phyloP scores from a whole-genome alignment of 345 rosid species.

The Gossypium sturtianum region DNA sequence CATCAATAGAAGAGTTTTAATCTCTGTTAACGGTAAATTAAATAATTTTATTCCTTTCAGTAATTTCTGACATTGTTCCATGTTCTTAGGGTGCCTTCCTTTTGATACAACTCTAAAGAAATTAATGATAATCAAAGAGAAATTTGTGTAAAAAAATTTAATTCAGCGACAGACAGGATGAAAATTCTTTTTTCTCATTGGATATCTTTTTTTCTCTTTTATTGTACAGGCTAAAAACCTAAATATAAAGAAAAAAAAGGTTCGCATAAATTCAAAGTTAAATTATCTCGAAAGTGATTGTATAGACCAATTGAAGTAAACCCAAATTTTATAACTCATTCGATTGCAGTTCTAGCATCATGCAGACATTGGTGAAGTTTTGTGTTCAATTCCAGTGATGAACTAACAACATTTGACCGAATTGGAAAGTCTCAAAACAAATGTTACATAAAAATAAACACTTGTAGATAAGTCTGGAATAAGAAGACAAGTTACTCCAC shows the following conservation, averaged over 20 bases:
- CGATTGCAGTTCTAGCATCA: not conserved
- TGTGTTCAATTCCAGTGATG: not conserved
- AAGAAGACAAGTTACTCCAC: constrained; percentile 41
- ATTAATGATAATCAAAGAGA: not conserved
- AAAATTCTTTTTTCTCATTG: too few species aligned
- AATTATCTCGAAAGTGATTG: not conserved
- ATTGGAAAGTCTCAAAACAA: not conserved
- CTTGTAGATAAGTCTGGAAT: not conserved
- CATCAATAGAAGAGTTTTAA: not conserved
- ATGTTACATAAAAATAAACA: constrained; percentile 1
- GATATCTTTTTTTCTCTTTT: too few species aligned
- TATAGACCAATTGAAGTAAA: not conserved
- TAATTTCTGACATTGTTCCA: not conserved
- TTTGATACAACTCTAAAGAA: not conserved
- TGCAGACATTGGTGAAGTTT: not conserved
- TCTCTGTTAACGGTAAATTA: not conserved
- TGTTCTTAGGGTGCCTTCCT: not conserved
- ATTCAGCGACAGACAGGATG: not conserved
- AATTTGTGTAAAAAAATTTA: not conserved
- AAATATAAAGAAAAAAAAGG: too few species aligned
- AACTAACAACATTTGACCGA: not conserved
- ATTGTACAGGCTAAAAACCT: too few species aligned
- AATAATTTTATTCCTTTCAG: not conserved
- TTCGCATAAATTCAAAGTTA: too few species aligned
- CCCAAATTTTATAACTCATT: not conserved